Evolutionary conservation across 495 filamentous ascomycete species (phyloP), one percentile per base, ranked within the genome.

Genomic region (Podospora didyma): DNA sequence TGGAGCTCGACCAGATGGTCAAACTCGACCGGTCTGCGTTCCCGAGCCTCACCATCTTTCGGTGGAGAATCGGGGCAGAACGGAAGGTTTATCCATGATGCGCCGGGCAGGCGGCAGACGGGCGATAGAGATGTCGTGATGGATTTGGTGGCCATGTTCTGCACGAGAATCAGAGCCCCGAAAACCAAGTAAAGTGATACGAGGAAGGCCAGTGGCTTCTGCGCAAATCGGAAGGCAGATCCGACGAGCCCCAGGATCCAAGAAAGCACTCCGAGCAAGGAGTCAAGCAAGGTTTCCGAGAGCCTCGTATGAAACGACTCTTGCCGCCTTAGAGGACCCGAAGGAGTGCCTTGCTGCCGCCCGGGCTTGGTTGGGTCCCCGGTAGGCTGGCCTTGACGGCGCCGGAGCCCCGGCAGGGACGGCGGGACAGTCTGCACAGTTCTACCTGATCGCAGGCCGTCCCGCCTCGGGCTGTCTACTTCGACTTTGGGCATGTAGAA

Each of bases 1-100:
- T 92, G 88, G 4, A 86, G 76, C 9, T 75, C 74, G 70, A 90
- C 84, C 21, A 91, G 72, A 53, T 82, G 74, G 41, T 87, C 83
- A 54, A 90, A 91, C 52, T 87, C 81, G 17, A 85, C 74, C 7
- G 58, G 65, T 37, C 34, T 48, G 23, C 35, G 52, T 53, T 42
- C 58, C 39, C 28, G 57, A 2, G 42, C 55, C 26, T 45, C 57
- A 53, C 46, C 54, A 48, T 42, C 57, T 54, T 34, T 60, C 4
- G 51, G 51, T 53, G 50, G 57, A 41, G 54, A 35, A 6, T 69
- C 70, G 4, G 75, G 63, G 58, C 87, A 90, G 59, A 89, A 83
- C 16, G 85, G 80, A 6, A 88, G 66, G 53, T 78, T 68, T 9
- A 89, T 59, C 16, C 79, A 65, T 1, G 81, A 82, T 14, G 69